Percentiles rank a stretch among this genome's conserved stretches.
Conservation (phyloP, 345 rosid species). For the Rhodamnia argentea region DNA sequence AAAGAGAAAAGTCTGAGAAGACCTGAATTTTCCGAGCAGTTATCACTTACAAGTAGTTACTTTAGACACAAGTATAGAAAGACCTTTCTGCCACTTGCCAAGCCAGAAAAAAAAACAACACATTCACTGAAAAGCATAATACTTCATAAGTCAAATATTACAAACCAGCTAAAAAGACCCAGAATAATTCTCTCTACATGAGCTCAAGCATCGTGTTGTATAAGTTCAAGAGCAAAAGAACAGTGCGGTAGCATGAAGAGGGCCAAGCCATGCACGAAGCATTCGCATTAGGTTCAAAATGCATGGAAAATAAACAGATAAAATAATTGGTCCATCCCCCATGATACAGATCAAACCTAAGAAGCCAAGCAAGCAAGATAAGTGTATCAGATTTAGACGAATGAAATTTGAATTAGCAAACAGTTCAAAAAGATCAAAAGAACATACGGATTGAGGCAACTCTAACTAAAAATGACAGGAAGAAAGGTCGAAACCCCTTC, state of each 20-base stretch:
- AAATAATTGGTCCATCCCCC: not conserved
- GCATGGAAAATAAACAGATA: not conserved
- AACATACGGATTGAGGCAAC: not conserved
- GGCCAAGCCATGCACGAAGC: not conserved
- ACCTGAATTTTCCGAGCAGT: not conserved
- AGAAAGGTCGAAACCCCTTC: not conserved
- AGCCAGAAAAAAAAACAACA: not conserved
- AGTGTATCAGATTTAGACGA: not conserved
- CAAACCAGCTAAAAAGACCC: not conserved
- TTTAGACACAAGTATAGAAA: not conserved
- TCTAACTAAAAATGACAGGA: not conserved
- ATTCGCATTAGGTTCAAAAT: not conserved
- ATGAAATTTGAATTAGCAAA: not conserved
- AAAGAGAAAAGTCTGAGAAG: not conserved
- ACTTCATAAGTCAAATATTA: not conserved
- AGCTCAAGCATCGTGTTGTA: not conserved
- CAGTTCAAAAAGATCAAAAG: not conserved
- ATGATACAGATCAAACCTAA: not conserved
- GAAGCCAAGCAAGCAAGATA: not conserved
- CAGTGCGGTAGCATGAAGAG: not conserved
- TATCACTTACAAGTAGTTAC: not conserved
- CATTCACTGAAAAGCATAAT: not conserved
- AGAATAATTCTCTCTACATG: not conserved
- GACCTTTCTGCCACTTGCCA: not conserved
- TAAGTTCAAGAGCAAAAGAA: not conserved